Conservation (phyloP, 768 basidiomycete genomes). For the Lepiota subincarnata region DNA sequence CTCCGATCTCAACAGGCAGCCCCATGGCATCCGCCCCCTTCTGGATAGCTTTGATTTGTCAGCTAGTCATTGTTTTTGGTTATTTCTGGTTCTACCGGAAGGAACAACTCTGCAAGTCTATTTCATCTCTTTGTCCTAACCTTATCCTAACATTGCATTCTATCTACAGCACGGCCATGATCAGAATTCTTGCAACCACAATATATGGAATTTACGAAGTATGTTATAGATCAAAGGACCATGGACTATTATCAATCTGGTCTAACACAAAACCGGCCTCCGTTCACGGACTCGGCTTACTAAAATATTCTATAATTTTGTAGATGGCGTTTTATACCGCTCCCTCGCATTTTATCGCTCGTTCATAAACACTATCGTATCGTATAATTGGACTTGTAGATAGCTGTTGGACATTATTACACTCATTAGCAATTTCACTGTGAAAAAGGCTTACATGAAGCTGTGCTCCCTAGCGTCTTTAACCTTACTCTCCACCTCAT, state of each 20-base stretch:
- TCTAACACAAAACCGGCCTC: conserved; percentile 11
- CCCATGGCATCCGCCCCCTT: conserved; percentile 83
- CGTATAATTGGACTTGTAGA: conserved; percentile 7
- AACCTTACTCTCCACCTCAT: conserved; percentile 29
- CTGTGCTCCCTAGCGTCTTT: neutral
- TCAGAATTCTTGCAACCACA: conserved; percentile 14
- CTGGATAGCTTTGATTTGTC: conserved; percentile 81
- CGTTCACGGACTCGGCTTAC: conserved; percentile 8
- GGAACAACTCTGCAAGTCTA: conserved; percentile 75
- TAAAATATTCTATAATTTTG: conserved; percentile 22
- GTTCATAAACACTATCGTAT: conserved; percentile 20
- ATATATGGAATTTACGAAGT: conserved; percentile 5
- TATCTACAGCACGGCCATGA: conserved; percentile 35
- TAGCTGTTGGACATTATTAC: conserved; percentile 6
- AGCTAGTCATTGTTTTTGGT: conserved; percentile 81
- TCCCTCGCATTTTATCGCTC: conserved; percentile 20
- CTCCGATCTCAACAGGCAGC: conserved; percentile 40
- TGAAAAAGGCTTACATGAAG: conserved; percentile 1
- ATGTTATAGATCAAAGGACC: conserved; percentile 6
- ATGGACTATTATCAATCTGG: conserved; percentile 6
- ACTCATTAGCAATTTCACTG: neutral
- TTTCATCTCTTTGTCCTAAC: neutral
- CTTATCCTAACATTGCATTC: neutral
- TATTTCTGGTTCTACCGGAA: conserved; percentile 98
- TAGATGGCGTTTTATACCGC: conserved; percentile 16